Conservation (phyloP, 2,329 filamentous ascomycete genomes). For the Amauroascus verrucosus region DNA sequence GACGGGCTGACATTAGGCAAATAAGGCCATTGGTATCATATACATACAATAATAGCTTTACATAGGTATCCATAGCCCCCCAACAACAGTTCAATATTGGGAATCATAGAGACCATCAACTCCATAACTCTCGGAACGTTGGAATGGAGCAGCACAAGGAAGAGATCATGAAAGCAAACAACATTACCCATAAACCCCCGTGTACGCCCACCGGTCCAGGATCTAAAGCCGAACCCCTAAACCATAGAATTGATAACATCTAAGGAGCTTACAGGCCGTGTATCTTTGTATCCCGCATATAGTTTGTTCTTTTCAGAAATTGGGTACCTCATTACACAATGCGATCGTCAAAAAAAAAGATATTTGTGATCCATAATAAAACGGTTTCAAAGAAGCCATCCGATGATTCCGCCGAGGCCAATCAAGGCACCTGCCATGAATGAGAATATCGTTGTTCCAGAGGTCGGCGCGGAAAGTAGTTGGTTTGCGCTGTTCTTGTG, state of each 20-base stretch:
- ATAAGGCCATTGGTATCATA: background rate
- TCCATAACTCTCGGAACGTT: background rate
- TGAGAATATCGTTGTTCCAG: slow-evolving; percentile 4
- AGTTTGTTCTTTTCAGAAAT: no score
- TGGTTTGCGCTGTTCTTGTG: slow-evolving; percentile 5
- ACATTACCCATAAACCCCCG: background rate
- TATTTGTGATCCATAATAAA: no score
- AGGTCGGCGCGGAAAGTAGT: background rate
- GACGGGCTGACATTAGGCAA: background rate
- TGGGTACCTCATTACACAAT: no score
- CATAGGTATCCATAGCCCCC: background rate
- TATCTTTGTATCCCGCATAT: no score
- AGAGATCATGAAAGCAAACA: background rate
- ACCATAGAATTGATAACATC: no score
- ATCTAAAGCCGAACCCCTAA: no score
- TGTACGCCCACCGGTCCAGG: no score
- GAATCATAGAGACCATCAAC: background rate
- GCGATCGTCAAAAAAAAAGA: no score
- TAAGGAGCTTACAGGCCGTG: no score
- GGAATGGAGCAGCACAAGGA: background rate
- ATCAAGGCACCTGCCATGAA: slow-evolving; percentile 9
- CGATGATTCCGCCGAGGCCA: slow-evolving; percentile 5
- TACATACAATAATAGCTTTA: background rate
- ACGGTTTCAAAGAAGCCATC: slow-evolving; percentile 9
- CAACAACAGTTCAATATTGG: background rate